Percentiles rank a stretch among this genome's conserved stretches.
phyloP scores from a whole-genome alignment of 768 basidiomycete genomes.

The Trametes cingulata region DNA sequence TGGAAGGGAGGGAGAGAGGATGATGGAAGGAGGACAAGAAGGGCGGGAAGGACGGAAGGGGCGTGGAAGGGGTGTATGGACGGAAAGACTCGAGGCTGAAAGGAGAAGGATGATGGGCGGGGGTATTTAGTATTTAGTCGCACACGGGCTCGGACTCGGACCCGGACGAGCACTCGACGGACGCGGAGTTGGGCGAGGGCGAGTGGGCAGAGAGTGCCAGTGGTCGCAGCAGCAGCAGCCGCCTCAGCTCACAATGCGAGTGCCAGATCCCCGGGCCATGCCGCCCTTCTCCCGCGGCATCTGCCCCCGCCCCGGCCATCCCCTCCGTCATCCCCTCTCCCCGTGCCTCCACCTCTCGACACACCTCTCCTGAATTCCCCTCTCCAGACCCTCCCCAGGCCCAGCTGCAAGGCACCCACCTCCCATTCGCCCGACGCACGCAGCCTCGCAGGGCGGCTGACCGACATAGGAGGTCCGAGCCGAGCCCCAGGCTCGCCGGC shows the following conservation, averaged over 20 bases:
- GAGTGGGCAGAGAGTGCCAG: no score
- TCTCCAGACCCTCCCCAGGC: neutral
- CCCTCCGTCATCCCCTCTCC: neutral
- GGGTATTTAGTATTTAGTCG: neutral
- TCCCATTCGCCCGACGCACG: no score
- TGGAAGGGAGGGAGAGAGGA: slow-evolving; percentile 12
- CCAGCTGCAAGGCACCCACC: neutral
- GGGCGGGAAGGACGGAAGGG: slow-evolving; percentile 1
- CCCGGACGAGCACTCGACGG: neutral
- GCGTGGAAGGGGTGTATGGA: neutral
- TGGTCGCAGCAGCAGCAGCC: no score
- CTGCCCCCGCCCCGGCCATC: neutral
- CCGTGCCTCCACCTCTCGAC: neutral
- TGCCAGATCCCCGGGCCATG: no score
- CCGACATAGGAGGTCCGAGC: slow-evolving; percentile 5
- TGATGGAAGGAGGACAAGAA: slow-evolving; percentile 5
- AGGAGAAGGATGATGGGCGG: neutral
- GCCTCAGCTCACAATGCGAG: no score
- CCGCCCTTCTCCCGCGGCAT: neutral
- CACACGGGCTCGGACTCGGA: neutral
- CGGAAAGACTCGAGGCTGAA: neutral
- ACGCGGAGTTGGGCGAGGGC: no score
- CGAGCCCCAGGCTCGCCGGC: neutral
- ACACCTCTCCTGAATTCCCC: neutral
- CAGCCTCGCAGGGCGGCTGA: neutral